Evolutionary conservation across 345 rosid species (phyloP).

Genomic region (Eucalyptus regnans): DNA sequence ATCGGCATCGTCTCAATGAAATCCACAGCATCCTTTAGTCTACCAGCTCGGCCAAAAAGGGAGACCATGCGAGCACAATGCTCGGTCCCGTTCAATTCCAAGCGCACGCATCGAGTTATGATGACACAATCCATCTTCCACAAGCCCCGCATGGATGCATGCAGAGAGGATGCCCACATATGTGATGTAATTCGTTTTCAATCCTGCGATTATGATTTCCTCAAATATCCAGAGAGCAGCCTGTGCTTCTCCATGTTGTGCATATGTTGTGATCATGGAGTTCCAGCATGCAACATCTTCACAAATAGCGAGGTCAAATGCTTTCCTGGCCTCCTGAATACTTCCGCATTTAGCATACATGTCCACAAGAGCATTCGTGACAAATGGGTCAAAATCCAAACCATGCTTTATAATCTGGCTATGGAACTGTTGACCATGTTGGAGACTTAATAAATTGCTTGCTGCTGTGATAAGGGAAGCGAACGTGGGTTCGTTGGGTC

Average conservation of each 20-base stretch:
- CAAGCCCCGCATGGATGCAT: too few species aligned
- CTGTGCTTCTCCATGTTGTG: constrained; percentile 54
- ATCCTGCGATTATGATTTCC: constrained; percentile 30
- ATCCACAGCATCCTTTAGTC: too few species aligned
- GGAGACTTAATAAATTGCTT: constrained; percentile 53
- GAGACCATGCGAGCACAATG: too few species aligned
- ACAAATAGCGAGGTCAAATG: constrained; percentile 19
- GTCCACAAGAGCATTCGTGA: constrained; percentile 46
- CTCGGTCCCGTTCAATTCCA: too few species aligned
- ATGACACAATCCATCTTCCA: too few species aligned
- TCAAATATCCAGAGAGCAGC: constrained; percentile 42
- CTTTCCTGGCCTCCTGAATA: constrained; percentile 34
- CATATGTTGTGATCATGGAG: constrained; percentile 48
- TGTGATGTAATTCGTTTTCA: constrained; percentile 49
- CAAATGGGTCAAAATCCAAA: constrained; percentile 33
- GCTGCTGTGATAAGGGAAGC: constrained; percentile 51
- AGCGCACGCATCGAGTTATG: too few species aligned
- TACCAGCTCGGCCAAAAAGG: too few species aligned
- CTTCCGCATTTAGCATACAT: constrained; percentile 79
- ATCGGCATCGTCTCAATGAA: too few species aligned
- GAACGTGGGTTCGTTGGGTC: constrained; percentile 49
- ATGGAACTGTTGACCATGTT: constrained; percentile 54
- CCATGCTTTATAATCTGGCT: constrained; percentile 32
- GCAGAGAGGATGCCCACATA: constrained; percentile 51
- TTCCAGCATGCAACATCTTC: constrained; percentile 65